Evolutionary conservation across 129 eudicot species (phyloP).

Genomic region (Tagetes patula): DNA sequence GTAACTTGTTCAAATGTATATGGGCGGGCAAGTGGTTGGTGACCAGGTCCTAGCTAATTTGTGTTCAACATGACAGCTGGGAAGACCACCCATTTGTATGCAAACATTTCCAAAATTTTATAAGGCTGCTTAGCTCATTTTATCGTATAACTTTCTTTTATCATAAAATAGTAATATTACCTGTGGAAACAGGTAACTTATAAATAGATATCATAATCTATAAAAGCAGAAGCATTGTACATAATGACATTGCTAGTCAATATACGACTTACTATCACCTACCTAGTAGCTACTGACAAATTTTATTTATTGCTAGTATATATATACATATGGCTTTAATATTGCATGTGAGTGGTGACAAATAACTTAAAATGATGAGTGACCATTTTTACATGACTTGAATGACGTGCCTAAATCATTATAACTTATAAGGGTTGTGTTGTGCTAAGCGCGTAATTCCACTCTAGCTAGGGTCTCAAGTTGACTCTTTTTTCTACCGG

Average conservation of each 20-base stretch:
- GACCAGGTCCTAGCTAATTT: background rate
- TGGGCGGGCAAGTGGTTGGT: slow-evolving; percentile 24
- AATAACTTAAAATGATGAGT: background rate
- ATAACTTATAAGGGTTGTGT: too few relatives aligned
- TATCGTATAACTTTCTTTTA: slow-evolving; percentile 1
- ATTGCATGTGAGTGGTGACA: background rate
- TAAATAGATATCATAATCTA: background rate
- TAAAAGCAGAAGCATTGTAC: background rate
- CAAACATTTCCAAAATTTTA: slow-evolving; percentile 26
- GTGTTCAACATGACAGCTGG: slow-evolving; percentile 11
- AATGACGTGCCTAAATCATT: too few relatives aligned
- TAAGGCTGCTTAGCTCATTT: background rate
- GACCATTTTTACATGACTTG: too few relatives aligned
- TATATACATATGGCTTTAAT: too few relatives aligned
- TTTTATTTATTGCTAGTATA: background rate
- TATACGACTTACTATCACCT: background rate
- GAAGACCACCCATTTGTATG: slow-evolving; percentile 32
- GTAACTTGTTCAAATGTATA: slow-evolving; percentile 27
- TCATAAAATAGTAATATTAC: slow-evolving; percentile 2
- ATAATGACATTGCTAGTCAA: slow-evolving; percentile 11
- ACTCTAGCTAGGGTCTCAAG: too few relatives aligned
- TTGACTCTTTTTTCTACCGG: too few relatives aligned
- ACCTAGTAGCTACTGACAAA: background rate
- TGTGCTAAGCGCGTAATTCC: too few relatives aligned
- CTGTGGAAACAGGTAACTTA: background rate